A percentile compares a stretch with the other conserved stretches of the same genome.
These are phyloP conservation scores for Fusarium decemcellulare DNA, from an alignment of 2,329 filamentous ascomycete species.

Conservation along the genomic window DNA sequence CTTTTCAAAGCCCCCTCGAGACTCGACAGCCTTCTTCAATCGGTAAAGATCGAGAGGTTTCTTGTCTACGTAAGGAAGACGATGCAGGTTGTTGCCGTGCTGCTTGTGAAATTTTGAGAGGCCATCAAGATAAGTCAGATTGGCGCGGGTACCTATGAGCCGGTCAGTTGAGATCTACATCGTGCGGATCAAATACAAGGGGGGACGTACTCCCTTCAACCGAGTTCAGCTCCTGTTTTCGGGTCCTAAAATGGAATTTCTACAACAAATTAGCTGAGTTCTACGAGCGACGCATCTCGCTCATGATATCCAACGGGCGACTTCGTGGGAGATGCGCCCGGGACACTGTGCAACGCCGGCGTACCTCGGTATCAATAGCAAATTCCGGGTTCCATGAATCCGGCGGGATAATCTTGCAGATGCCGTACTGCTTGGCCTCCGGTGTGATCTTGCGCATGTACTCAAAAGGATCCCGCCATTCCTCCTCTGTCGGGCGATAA, in stretches of 20 bases:
- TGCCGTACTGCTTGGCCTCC: constrained; percentile 88
- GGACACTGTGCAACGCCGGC: constrained; percentile 26
- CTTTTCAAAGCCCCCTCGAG: constrained; percentile 93
- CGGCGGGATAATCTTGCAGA: constrained; percentile 96
- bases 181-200: constrained; percentile 3
- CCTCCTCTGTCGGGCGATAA: constrained; percentile 90
- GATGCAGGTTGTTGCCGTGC: constrained; percentile 92
- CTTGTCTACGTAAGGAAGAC: constrained; percentile 97
- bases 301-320: background rate
- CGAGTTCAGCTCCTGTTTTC: constrained; percentile 96
- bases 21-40: constrained; percentile 96
- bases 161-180: constrained; percentile 50
- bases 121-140: constrained; percentile 95
- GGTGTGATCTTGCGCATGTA: constrained; percentile 94
- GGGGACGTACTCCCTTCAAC: constrained; percentile 88
- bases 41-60: constrained; percentile 96
- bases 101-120: constrained; percentile 97
- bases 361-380: constrained; percentile 95
- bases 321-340: constrained; percentile 18
- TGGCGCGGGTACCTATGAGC: constrained; percentile 86
- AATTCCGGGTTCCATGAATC: constrained; percentile 95
- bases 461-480: constrained; percentile 94
- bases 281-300: constrained; percentile 10
- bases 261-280: constrained; percentile 54
- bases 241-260: constrained; percentile 97